These are phyloP conservation scores for Meripilus lineatus DNA, from an alignment of 1,284 basidiomycete species.

Conservation along the genomic window DNA sequence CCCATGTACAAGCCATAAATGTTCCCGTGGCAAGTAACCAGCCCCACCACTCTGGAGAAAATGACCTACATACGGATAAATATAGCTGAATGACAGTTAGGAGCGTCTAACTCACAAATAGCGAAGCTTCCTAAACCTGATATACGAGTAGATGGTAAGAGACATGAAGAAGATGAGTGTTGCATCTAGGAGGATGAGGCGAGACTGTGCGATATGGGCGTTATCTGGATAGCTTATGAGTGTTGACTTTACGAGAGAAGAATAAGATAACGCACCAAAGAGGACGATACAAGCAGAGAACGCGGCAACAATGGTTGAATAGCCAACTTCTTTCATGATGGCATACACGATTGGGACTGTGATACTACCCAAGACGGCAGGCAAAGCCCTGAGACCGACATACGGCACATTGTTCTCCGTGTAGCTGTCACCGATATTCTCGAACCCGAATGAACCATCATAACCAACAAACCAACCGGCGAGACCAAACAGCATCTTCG, in stretches of 20 bases:
- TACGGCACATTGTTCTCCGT: constrained; percentile 86
- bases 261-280: constrained; percentile 59
- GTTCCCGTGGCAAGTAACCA: constrained; percentile 92
- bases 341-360: constrained; percentile 90
- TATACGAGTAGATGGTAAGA: constrained; percentile 90
- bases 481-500: constrained; percentile 88
- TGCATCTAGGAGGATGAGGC: constrained; percentile 94
- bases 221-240: constrained; percentile 61
- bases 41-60: constrained; percentile 87
- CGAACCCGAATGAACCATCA: constrained; percentile 91
- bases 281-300: constrained; percentile 85
- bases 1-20: constrained; percentile 93
- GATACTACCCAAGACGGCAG: constrained; percentile 86
- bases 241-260: constrained; percentile 3
- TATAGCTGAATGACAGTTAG: neutral
- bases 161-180: constrained; percentile 95
- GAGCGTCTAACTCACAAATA: constrained; percentile 72
- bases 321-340: constrained; percentile 98
- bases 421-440: constrained; percentile 95
- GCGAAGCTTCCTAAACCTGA: constrained; percentile 93
- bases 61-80: constrained; percentile 54
- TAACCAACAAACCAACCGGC: constrained; percentile 97
- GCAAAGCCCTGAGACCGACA: constrained; percentile 88
- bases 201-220: constrained; percentile 92
- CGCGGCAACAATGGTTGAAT: constrained; percentile 83